Evolutionary conservation across 495 filamentous ascomycete genomes (phyloP), one percentile per base, ranked within the genome.

Genomic region (Thozetella sp.): DNA sequence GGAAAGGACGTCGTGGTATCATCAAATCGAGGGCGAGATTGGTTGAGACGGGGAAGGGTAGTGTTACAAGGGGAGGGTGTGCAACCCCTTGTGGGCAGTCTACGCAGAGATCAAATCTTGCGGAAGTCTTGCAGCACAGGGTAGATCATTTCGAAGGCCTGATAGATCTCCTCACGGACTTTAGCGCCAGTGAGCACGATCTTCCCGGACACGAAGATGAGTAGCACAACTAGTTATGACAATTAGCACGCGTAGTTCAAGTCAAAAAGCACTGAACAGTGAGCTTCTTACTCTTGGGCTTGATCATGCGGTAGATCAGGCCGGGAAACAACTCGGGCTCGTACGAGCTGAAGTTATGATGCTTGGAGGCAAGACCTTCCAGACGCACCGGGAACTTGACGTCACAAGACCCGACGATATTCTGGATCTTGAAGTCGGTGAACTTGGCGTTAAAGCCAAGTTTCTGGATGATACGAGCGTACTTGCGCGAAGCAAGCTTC

Each of bases 261-360:
- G 15, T 6, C 30, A 37, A 6, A 37, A 15, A 6, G 30, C 15
- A 37, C 30, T 15, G 30, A 37, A 6, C 6, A 15, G 15, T 15
- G 15, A 37, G n/a, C n/a, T 37, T 6, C 30, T 37, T 15, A 37
- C 30, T 98, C 88, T 98, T 98, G 23, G 95, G 95, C 84, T 97
- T 97, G 85, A 98, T 97, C 95, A 99, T 99, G 75, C 95, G 92
- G 75, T 99, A 99, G 82, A 99, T 99, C 55, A 99, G 86, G 85
- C 95, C 95, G 62, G 95, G 96, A 86, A 99, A 99, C 75, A 99
- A 75, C 76, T 99, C 95, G 63, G 95, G 95, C 77, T 99, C 95
- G 75, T 99, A 99, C 46, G 93, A 97, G 80, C 91, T 96, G 89
- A 98, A 99, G 78, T 97, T 94, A 82, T 98, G 96, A 86, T 99